Percentiles rank a stretch among this genome's conserved stretches.
These are phyloP conservation scores for Kwoniella bestiolae DNA, from an alignment of 768 basidiomycete genomes.

Conservation along the genomic window DNA sequence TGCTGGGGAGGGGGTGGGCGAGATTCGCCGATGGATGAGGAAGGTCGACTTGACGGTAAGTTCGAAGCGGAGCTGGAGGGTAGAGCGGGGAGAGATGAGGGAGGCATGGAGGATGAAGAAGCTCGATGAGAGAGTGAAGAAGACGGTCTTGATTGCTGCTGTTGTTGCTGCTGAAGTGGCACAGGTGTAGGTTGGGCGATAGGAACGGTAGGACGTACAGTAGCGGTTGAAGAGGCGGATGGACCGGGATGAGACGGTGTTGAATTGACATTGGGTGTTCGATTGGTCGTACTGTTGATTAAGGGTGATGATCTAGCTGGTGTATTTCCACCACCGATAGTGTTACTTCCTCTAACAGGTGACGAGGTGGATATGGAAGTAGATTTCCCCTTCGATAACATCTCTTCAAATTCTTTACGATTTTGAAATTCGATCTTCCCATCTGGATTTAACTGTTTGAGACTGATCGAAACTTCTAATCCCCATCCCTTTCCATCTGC, in stretches of 20 bases:
- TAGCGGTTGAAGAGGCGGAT: constrained; percentile 11
- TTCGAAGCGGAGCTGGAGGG: constrained; percentile 22
- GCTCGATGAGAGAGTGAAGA: constrained; percentile 21
- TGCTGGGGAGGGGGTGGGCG: constrained; percentile 9
- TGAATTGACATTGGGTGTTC: constrained; percentile 4
- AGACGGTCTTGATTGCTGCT: constrained; percentile 21
- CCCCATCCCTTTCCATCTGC: constrained; percentile 49
- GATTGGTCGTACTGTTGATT: not conserved
- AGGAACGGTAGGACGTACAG: constrained; percentile 12
- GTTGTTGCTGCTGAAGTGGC: constrained; percentile 4
- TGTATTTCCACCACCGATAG: constrained; percentile 5
- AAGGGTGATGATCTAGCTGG: constrained; percentile 22
- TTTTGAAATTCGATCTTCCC: constrained; percentile 37
- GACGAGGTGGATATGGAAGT: constrained; percentile 3
- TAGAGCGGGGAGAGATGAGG: constrained; percentile 29
- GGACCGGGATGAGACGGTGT: constrained; percentile 17
- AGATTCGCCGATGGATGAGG: constrained; percentile 19
- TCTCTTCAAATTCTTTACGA: constrained; percentile 44
- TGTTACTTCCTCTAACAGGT: not conserved
- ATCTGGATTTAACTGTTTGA: constrained; percentile 41
- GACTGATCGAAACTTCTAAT: constrained; percentile 43
- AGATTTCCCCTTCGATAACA: constrained; percentile 25
- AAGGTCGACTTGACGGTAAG: constrained; percentile 18
- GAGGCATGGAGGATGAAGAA: constrained; percentile 27
- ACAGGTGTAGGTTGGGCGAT: constrained; percentile 16